Evolutionary conservation across 495 filamentous ascomycete genomes (phyloP), one percentile per base, ranked within the genome.

Genomic region (Daldinia childiae): DNA sequence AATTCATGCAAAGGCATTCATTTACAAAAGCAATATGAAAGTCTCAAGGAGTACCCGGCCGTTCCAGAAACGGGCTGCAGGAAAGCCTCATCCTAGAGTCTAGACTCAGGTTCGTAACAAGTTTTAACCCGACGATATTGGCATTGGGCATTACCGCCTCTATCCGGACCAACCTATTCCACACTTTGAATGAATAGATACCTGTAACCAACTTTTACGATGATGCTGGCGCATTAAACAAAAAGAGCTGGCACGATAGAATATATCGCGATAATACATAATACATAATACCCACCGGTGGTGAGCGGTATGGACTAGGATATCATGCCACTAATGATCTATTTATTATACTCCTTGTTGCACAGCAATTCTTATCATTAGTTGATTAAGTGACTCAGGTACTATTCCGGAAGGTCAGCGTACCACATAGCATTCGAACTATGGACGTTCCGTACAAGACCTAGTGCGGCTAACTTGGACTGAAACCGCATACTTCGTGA

Each of bases 401-500:
- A 21, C 38, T n/a, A 62, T 62, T 51, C 55, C 6, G 30, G 39
- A 60, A 59, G 43, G 54, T 36, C 41, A 15, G 4, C 21, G 26
- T 70, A 27, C 51, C 30, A 71, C 57, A 62, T 64, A 8, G n/a
- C 50, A 41, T 41, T 58, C 39, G 21, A 54, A 57, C 21, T 50
- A 65, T 61, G 11, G 32, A 32, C 11, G 61, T 59, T 55, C 32
- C 50, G 58, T 62, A 51, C 6, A 57, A 56, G 29, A 57, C 30
- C 21, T 50, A 9, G 36, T 61, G 39, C 51, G 56, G 62, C 57
- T 57, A 39, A 32, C 27, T 50, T 17, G 57, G 19, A 62, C 32
- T 51, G 2, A 39, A 51, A 39, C 48, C 0, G 19, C 48, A 61
- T 57, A 50, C 15, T 17, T 32, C 14, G 38, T 61, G 57, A 61